Percentiles rank a stretch among this genome's conserved stretches.
These are phyloP conservation scores for Thelephora ganbajun DNA, from an alignment of 768 basidiomycete genomes.

Conservation along the genomic window DNA sequence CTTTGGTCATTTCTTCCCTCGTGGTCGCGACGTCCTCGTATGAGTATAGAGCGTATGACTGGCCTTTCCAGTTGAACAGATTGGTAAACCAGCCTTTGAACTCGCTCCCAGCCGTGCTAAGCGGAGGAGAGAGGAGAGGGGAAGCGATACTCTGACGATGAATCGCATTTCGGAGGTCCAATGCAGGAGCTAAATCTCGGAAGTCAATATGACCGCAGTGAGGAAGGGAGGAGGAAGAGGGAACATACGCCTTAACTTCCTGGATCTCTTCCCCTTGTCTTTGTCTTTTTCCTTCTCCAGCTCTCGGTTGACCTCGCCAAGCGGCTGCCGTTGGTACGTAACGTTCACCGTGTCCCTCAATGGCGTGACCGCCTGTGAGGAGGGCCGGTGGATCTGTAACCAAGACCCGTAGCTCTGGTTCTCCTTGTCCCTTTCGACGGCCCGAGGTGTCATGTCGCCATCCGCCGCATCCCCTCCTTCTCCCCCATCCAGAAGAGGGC, in stretches of 20 bases:
- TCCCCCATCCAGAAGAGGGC: constrained; percentile 5
- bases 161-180: constrained; percentile 36
- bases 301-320: constrained; percentile 23
- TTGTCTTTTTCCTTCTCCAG: constrained; percentile 27
- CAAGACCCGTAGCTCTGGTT: constrained; percentile 21
- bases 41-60: constrained; percentile 42
- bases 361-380: constrained; percentile 18
- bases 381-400: constrained; percentile 10
- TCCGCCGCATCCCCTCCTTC: constrained; percentile 4
- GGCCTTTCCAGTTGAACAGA: constrained; percentile 82
- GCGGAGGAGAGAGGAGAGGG: constrained; percentile 36
- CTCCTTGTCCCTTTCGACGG: constrained; percentile 22
- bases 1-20: constrained; percentile 43
- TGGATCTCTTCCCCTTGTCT: too few species aligned
- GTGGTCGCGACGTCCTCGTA: constrained; percentile 42
- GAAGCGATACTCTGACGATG: constrained; percentile 19
- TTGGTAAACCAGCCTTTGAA: constrained; percentile 93
- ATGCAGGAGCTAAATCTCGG: constrained; percentile 31
- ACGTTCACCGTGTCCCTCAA: constrained; percentile 44
- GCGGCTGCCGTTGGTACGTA: constrained; percentile 17
- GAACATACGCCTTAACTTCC: constrained; percentile 41
- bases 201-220: constrained; percentile 1
- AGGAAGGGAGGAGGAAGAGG: not conserved
- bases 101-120: constrained; percentile 43
- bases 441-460: constrained; percentile 3